Conservation (phyloP, 2,329 filamentous ascomycete species). For the Xylaria arbuscula region DNA sequence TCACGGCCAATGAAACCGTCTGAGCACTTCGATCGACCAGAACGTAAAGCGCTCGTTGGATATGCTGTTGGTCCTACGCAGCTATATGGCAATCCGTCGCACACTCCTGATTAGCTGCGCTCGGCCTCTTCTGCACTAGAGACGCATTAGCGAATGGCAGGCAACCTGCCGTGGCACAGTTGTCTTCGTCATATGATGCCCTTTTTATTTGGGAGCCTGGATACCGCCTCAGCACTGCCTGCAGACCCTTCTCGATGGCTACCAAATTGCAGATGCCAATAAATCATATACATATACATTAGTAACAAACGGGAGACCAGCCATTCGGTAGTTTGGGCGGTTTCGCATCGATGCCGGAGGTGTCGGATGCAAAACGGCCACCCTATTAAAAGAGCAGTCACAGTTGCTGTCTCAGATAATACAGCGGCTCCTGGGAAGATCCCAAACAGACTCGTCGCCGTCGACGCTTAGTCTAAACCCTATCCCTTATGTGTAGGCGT, state of each 20-base stretch:
- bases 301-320: slow-evolving; percentile 2
- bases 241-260: slow-evolving; percentile 1
- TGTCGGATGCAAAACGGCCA: slow-evolving; percentile 33
- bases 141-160: slow-evolving; percentile 34
- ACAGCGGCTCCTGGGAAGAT: slow-evolving; percentile 21
- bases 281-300: neutral
- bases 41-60: slow-evolving; percentile 12
- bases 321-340: slow-evolving; percentile 2
- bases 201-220: slow-evolving; percentile 19
- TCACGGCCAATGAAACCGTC: slow-evolving; percentile 16
- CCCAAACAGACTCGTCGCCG: slow-evolving; percentile 16
- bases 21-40: slow-evolving; percentile 11
- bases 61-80: slow-evolving; percentile 15
- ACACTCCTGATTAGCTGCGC: slow-evolving; percentile 26
- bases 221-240: slow-evolving; percentile 2
- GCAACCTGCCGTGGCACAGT: slow-evolving; percentile 34
- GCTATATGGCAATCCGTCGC: slow-evolving; percentile 15
- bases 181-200: slow-evolving; percentile 35
- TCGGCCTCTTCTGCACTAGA: slow-evolving; percentile 15
- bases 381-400: slow-evolving; percentile 27
- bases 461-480: slow-evolving; percentile 15
- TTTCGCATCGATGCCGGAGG: slow-evolving; percentile 26
- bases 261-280: neutral
- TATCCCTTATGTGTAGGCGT: slow-evolving; percentile 25
- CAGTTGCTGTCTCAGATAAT: slow-evolving; percentile 25